Evolutionary conservation across 1,284 basidiomycete species (phyloP), one percentile per base, ranked within the genome.

Genomic region (Earliella scabrosa): DNA sequence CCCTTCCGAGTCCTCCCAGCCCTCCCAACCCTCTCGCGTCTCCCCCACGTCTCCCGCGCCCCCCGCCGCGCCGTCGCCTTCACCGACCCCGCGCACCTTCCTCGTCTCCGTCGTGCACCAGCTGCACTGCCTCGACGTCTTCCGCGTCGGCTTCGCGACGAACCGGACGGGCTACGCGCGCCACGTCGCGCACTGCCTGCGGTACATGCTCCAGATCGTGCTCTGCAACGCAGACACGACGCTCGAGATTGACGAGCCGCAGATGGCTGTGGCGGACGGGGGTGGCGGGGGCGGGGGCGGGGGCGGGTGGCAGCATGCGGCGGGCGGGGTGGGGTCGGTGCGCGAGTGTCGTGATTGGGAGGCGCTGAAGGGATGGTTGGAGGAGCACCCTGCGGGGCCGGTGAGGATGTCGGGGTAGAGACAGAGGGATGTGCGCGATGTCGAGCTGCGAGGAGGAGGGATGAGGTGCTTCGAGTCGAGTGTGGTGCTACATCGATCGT

Each of bases 201-300:
- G 72, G 11, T 77, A 77, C 58, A 65, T 77, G 14, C 61, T 70
- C 27, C 75, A 77, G 59, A 66, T 68, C 14, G 63, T 77, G n/a
- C 53, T 77, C 7, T 78, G 76, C 58, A 50, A 66, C 26, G 72
- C 76, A 0, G 75, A 79, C 51, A 68, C 71, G 40, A 78, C 77
- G 26, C 63, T 78, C 21, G 76, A 78, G 59, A 65, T 59, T 13
- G 71, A 72, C 50, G 65, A 69, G 53, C 70, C 61, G 3, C 58
- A 49, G 56, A 29, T 47, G 49, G 61, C 64, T 39, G 68, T 57
- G 32, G 63, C 63, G 46, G 57, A 56, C 32, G 66, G 63, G 13
- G 59, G 63, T 20, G 66, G 64, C 14, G n/a, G n/a, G n/a, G n/a
- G n/a, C n/a, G n/a, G n/a, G n/a, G n/a, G n/a, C n/a, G n/a, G n/a